Evolutionary conservation across 2,329 filamentous ascomycete genomes (phyloP).

Genomic region (Amphichorda felina): DNA sequence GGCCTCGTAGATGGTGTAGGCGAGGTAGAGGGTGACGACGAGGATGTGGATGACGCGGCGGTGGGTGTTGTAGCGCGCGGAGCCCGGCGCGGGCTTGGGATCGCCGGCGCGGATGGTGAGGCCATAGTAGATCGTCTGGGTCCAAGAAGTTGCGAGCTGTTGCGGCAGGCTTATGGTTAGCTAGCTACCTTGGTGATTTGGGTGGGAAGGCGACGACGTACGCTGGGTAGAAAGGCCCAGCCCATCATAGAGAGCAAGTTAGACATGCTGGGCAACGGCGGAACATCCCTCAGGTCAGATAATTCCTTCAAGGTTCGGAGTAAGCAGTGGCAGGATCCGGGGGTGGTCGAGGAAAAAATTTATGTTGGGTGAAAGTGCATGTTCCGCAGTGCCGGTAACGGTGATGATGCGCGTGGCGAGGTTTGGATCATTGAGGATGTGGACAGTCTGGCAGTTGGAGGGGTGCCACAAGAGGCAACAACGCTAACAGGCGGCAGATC

Average conservation of each 20-base stretch:
- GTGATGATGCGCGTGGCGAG: no score
- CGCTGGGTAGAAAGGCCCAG: slow-evolving; percentile 44
- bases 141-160: slow-evolving; percentile 65
- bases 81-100: slow-evolving; percentile 60
- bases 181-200: slow-evolving; percentile 4
- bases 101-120: slow-evolving; percentile 83
- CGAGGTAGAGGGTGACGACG: slow-evolving; percentile 73
- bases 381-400: no score
- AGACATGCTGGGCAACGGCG: slow-evolving; percentile 27
- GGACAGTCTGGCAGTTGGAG: slow-evolving; percentile 1
- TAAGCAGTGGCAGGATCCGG: no score
- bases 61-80: slow-evolving; percentile 58
- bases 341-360: no score
- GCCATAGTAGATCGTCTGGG: slow-evolving; percentile 76
- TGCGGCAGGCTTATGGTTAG: slow-evolving; percentile 8
- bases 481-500: not conserved
- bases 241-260: slow-evolving; percentile 39
- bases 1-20: slow-evolving; percentile 88
- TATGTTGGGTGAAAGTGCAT: no score
- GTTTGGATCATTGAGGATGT: not conserved
- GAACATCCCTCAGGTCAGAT: not conserved
- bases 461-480: not conserved
- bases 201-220: slow-evolving; percentile 16
- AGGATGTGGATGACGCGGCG: slow-evolving; percentile 72
- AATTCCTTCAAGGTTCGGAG: no score